Evolutionary conservation across 805 yeast genomes (phyloP).

Genomic region (Monosporozyma yasuniensis): DNA sequence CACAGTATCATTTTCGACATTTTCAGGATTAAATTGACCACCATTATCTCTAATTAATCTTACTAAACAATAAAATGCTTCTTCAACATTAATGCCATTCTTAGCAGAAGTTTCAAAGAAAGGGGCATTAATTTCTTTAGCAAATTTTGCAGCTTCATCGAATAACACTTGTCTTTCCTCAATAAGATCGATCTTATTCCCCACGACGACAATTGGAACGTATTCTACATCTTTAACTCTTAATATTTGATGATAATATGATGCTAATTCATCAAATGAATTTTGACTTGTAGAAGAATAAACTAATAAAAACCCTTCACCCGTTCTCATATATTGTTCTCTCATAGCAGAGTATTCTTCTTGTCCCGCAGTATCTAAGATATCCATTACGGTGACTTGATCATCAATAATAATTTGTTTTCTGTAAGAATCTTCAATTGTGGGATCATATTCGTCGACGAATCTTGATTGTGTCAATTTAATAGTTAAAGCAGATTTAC

Average conservation of each 20-base stretch:
- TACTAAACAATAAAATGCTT: conserved; percentile 63
- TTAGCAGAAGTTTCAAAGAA: conserved; percentile 93
- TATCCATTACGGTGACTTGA: conserved; percentile 70
- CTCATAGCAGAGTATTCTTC: conserved; percentile 92
- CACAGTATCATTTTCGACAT: neutral
- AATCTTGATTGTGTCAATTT: conserved; percentile 91
- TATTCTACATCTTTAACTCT: conserved; percentile 68
- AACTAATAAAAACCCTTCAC: conserved; percentile 86
- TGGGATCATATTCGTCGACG: conserved; percentile 96
- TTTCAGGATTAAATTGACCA: conserved; percentile 8
- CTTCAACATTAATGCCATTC: conserved; percentile 81
- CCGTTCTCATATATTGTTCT: conserved; percentile 93
- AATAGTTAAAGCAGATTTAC: conserved; percentile 92
- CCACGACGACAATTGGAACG: conserved; percentile 75
- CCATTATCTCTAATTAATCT: conserved; percentile 42
- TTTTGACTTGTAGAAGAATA: conserved; percentile 79
- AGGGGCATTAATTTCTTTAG: conserved; percentile 55
- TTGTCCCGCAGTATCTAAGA: conserved; percentile 96
- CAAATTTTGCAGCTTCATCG: conserved; percentile 56
- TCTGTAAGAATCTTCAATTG: conserved; percentile 87
- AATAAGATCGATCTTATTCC: conserved; percentile 73
- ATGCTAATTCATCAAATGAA: conserved; percentile 75
- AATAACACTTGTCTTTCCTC: conserved; percentile 63
- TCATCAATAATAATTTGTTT: conserved; percentile 80
- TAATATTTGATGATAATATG: conserved; percentile 70